Conservation (phyloP, 495 filamentous ascomycete genomes). For the Neurospora sp. region DNA sequence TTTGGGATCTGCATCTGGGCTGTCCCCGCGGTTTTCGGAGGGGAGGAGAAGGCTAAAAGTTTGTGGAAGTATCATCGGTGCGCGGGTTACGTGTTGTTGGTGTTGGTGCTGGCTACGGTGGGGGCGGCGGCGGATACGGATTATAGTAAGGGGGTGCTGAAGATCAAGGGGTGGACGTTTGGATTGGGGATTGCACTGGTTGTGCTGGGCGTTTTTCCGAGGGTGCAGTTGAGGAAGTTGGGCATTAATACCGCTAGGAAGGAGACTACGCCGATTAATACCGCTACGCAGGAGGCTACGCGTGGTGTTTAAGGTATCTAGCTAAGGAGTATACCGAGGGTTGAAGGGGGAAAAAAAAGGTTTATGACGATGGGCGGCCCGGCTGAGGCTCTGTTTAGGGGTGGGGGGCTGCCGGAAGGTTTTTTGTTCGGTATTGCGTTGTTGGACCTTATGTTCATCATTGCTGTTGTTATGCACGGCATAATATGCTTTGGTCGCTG, state of each 20-base stretch:
- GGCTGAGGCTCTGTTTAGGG: neutral
- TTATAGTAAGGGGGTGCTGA: slow-evolving; percentile 49
- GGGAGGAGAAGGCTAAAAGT: slow-evolving; percentile 65
- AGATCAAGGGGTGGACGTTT: slow-evolving; percentile 65
- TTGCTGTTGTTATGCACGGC: neutral
- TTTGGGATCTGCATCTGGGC: slow-evolving; percentile 76
- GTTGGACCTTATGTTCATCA: neutral
- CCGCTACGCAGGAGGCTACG: neutral
- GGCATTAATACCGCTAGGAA: slow-evolving; percentile 33
- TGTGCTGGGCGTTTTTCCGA: slow-evolving; percentile 58
- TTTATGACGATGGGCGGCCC: neutral
- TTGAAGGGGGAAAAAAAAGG: neutral
- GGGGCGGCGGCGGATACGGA: slow-evolving; percentile 64
- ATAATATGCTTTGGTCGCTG: neutral
- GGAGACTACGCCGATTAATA: slow-evolving; percentile 19
- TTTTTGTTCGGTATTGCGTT: neutral
- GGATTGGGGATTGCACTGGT: slow-evolving; percentile 49
- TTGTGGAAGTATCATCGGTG: slow-evolving; percentile 84
- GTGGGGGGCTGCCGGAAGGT: neutral
- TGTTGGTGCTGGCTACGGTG: slow-evolving; percentile 63
- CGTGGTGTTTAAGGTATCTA: neutral
- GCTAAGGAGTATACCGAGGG: neutral
- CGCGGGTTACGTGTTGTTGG: slow-evolving; percentile 64
- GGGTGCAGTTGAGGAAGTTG: slow-evolving; percentile 77
- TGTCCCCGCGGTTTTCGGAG: slow-evolving; percentile 59